These are phyloP conservation scores for Cicer pinnatifidum DNA, from an alignment of 306 rosid species.

Conservation along the genomic window DNA sequence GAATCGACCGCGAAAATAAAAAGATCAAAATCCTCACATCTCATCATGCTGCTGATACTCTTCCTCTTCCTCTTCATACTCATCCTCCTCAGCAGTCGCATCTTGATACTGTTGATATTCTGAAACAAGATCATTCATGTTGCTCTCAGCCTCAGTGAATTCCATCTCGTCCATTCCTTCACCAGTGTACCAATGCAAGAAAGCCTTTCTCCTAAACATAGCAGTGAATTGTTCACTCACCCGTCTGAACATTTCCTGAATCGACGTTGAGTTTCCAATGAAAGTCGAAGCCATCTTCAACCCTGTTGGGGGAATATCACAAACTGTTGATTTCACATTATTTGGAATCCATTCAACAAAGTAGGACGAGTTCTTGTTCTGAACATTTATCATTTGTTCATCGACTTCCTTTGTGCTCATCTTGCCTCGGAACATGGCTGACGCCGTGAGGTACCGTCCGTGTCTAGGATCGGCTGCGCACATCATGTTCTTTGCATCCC, in stretches of 20 bases:
- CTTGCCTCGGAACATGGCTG: slow-evolving; percentile 12
- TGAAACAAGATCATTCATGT: slow-evolving; percentile 22
- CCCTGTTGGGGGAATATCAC: slow-evolving; percentile 11
- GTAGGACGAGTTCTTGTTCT: slow-evolving; percentile 19
- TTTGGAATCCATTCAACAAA: slow-evolving; percentile 27
- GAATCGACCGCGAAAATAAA: background rate
- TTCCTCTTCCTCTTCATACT: slow-evolving; percentile 21
- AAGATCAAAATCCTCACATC: background rate
- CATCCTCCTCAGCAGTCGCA: slow-evolving; percentile 25
- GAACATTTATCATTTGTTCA: slow-evolving; percentile 24
- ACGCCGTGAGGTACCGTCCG: slow-evolving; percentile 19
- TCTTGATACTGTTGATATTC: slow-evolving; percentile 31
- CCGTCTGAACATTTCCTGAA: slow-evolving; percentile 15
- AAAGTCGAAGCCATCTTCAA: slow-evolving; percentile 22
- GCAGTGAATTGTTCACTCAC: slow-evolving; percentile 19
- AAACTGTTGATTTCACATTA: slow-evolving; percentile 1
- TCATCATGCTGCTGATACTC: background rate
- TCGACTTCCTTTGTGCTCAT: slow-evolving; percentile 26
- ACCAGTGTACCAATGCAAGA: slow-evolving; percentile 21
- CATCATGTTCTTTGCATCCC: slow-evolving; percentile 28
- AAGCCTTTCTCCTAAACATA: slow-evolving; percentile 25
- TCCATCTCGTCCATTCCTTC: slow-evolving; percentile 21
- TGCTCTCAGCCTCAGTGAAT: slow-evolving; percentile 11
- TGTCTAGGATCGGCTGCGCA: background rate
- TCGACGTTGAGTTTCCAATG: background rate